Evolutionary conservation across 768 basidiomycete genomes (phyloP), one percentile per base, ranked within the genome.

Genomic region (Tulasnella sp.): DNA sequence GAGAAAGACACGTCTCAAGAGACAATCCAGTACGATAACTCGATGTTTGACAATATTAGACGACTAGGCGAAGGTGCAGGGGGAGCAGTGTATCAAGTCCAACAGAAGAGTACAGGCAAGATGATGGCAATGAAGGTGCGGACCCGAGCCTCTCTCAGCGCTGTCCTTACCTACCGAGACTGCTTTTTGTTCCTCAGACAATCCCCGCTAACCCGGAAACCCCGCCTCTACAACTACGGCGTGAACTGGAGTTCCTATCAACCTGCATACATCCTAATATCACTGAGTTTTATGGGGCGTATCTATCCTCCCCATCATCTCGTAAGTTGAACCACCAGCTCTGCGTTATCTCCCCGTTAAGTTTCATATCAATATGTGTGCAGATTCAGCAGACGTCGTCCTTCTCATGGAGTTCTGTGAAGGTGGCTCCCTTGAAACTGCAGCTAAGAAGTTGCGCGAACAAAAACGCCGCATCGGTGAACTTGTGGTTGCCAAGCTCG

Each of bases 31-130:
- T 67, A 70, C 56, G 65, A 71, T 61, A 70, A 68, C 48, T 70
- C 29, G 27, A 51, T 82, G 59, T 77, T 97, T 58, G 86, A 92
- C 65, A 86, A 88, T 64, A 64, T 92, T 8, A 70, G 74, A 13
- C 81, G 89, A 56, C 75, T 99, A 1, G 96, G 96, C 19, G 93
- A 97, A 68, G 96, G 96, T 43, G 91, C 93, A 58, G 93, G 94
- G 48, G 96, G 96, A 48, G 93, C 92, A 7, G 96, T 99, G 10
- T 85, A 95, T 71, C 93, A 91, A 72, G 94, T 97, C 49, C 81
- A 76, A 70, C 90, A 96, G 71, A 84, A 78, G 68, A 84, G 85
- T 56, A 88, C 83, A 1, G 82, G 81, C 32, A 75, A 76, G 69
- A 79, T 93, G 66, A 85, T 96, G 81, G 96, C 96, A 3, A 83